Percentiles rank a stretch among this genome's conserved stretches.
phyloP scores from a whole-genome alignment of 2,329 filamentous ascomycete species.

The Claviceps sp. region DNA sequence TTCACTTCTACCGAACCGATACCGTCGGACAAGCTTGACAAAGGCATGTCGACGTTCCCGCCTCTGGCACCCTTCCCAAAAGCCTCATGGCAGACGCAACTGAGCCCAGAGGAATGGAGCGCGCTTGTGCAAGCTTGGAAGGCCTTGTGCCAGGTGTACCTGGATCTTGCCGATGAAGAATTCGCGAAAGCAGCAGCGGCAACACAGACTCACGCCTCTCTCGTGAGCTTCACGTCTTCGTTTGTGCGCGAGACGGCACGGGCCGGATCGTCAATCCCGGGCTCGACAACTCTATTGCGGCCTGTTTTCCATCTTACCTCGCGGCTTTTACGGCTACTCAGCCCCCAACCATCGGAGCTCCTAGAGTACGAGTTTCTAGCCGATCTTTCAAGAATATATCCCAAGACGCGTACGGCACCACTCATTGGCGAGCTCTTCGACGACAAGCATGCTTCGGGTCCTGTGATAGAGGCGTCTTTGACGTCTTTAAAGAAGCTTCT shows the following conservation, averaged over 20 bases:
- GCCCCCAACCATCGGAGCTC: slow-evolving; percentile 28
- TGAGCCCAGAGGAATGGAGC: slow-evolving; percentile 62
- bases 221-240: slow-evolving; percentile 28
- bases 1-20: neutral
- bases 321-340: slow-evolving; percentile 34
- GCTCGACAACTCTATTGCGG: slow-evolving; percentile 39
- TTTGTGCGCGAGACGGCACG: slow-evolving; percentile 46
- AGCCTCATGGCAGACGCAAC: slow-evolving; percentile 48
- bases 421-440: slow-evolving; percentile 38
- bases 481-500: slow-evolving; percentile 47
- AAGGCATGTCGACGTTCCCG: slow-evolving; percentile 26
- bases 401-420: slow-evolving; percentile 44
- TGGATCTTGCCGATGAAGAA: slow-evolving; percentile 42
- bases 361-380: slow-evolving; percentile 55
- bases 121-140: slow-evolving; percentile 66
- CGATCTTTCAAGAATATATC: slow-evolving; percentile 53
- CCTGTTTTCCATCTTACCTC: slow-evolving; percentile 50
- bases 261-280: slow-evolving; percentile 11
- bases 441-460: slow-evolving; percentile 24
- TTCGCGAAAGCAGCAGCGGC: slow-evolving; percentile 30
- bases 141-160: slow-evolving; percentile 49
- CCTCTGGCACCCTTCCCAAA: slow-evolving; percentile 68
- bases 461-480: slow-evolving; percentile 39
- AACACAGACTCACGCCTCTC: slow-evolving; percentile 41
- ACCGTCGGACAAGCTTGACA: slow-evolving; percentile 15